Percentiles rank a stretch among this genome's conserved stretches.
phyloP scores from a whole-genome alignment of 2,329 filamentous ascomycete species.

The Metarhizium guizhouense region DNA sequence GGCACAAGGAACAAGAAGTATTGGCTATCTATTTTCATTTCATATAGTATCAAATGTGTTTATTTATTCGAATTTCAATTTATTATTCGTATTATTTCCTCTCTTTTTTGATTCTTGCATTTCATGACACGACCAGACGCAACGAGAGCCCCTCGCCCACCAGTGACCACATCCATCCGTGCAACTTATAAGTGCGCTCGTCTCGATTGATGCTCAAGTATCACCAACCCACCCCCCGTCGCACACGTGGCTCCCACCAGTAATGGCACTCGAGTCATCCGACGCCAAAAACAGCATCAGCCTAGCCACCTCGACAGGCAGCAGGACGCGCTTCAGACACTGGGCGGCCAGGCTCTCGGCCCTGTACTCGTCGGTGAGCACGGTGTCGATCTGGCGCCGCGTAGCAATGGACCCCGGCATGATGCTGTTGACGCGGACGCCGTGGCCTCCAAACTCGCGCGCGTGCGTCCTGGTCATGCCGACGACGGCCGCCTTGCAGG shows the following conservation, averaged over 20 bases:
- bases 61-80: no score
- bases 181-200: background rate
- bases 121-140: no score
- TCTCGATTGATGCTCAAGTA: background rate
- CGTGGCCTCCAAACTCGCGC: conserved; percentile 39
- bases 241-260: conserved; percentile 28
- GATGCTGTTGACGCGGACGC: conserved; percentile 39
- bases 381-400: conserved; percentile 31
- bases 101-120: no score
- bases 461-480: conserved; percentile 47
- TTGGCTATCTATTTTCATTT: no score
- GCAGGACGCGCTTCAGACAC: conserved; percentile 30
- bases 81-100: background rate
- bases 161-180: no score
- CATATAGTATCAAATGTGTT: no score
- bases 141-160: no score
- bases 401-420: conserved; percentile 40
- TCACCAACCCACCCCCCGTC: conserved; percentile 23
- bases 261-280: conserved; percentile 38
- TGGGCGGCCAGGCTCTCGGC: conserved; percentile 30
- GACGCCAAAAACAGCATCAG: conserved; percentile 35
- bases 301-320: conserved; percentile 35
- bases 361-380: conserved; percentile 32
- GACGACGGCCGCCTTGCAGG: conserved; percentile 44
- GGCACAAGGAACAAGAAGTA: no score